Percentiles rank a stretch among this genome's conserved stretches.
Conservation (phyloP, 1,139 yeast species). For the Nakaseomyces delphensis region DNA sequence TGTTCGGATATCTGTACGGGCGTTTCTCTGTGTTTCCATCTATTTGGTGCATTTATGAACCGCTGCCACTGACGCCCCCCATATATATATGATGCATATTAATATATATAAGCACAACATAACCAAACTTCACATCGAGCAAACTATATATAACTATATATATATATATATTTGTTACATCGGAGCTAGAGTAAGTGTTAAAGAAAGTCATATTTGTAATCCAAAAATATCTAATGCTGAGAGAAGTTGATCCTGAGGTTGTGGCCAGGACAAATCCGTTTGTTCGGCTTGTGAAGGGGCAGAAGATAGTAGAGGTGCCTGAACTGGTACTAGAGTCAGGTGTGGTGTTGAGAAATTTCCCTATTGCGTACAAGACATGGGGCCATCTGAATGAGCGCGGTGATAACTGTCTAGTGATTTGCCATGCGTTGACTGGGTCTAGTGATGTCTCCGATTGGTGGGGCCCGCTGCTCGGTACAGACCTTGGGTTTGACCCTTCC, state of each 20-base stretch:
- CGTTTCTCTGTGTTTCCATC: neutral
- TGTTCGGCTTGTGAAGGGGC: conserved; percentile 65
- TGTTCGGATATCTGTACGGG: neutral
- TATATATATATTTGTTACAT: too few relatives aligned
- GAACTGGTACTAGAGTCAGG: conserved; percentile 74
- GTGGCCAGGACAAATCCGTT: conserved; percentile 46
- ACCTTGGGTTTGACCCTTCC: conserved; percentile 83
- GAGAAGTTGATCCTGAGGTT: conserved; percentile 22
- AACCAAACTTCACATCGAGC: neutral
- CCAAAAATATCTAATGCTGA: too few relatives aligned
- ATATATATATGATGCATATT: too few relatives aligned
- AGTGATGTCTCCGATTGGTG: conserved; percentile 97
- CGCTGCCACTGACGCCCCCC: too few relatives aligned
- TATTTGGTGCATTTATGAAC: too few relatives aligned
- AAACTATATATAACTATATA: too few relatives aligned
- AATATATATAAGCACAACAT: too few relatives aligned
- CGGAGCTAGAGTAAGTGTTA: too few relatives aligned
- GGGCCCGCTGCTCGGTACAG: conserved; percentile 90
- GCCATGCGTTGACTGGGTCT: conserved; percentile 94
- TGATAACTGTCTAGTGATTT: conserved; percentile 74
- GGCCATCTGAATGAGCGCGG: conserved; percentile 61
- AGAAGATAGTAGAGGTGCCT: conserved; percentile 75
- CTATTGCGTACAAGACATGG: conserved; percentile 95
- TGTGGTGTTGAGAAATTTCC: conserved; percentile 60
- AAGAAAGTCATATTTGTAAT: too few relatives aligned